Conservation (phyloP, 257 asterid species). For the Datura wrightii region DNA sequence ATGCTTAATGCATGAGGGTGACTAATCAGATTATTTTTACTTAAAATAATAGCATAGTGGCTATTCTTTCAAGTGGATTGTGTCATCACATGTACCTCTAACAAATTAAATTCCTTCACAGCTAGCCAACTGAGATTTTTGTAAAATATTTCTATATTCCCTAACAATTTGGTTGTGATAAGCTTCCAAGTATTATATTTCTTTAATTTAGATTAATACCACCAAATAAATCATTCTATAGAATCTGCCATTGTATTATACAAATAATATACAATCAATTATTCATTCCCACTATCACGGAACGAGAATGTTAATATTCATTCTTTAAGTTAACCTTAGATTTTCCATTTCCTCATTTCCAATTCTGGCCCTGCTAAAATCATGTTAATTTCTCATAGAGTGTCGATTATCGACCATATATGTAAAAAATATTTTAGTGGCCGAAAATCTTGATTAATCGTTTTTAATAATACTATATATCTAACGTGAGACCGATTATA, state of each 20-base stretch:
- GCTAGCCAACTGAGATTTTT: neutral
- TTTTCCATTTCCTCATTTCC: neutral
- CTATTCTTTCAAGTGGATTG: neutral
- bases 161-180: neutral
- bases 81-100: conserved; percentile 26
- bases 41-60: neutral
- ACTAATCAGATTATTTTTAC: neutral
- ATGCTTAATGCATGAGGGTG: neutral
- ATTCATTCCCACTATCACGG: neutral
- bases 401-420: neutral
- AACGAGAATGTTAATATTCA: conserved; percentile 10
- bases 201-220: neutral
- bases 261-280: neutral
- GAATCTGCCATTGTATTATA: neutral
- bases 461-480: neutral
- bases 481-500: neutral
- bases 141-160: neutral
- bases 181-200: neutral
- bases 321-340: neutral
- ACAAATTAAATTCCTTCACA: neutral
- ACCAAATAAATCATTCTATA: neutral
- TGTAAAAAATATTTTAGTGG: neutral
- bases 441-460: neutral
- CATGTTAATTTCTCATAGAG: neutral
- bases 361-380: neutral